Conservation (phyloP, 176 grass and related monocot species). For the Triticum timopheevii region DNA sequence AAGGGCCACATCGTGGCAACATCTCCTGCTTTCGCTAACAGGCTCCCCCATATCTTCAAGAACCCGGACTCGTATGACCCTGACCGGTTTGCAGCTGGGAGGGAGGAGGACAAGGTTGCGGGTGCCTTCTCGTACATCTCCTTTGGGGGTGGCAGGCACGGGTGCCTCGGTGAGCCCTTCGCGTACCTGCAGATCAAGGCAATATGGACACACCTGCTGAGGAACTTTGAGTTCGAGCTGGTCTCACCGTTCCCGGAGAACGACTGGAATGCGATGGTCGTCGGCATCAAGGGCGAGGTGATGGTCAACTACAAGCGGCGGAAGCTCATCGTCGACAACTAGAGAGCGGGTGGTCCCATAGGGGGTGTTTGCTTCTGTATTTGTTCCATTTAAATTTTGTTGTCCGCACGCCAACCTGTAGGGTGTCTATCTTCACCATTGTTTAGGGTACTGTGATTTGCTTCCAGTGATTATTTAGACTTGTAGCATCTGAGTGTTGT, state of each 20-base stretch:
- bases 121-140: slow-evolving; percentile 95
- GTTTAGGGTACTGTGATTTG: slow-evolving; percentile 46
- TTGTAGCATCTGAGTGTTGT: slow-evolving; percentile 3
- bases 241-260: slow-evolving; percentile 87
- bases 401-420: background rate
- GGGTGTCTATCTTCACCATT: slow-evolving; percentile 1
- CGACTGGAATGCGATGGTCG: slow-evolving; percentile 93
- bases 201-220: slow-evolving; percentile 82
- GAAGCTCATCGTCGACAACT: slow-evolving; percentile 68
- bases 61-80: slow-evolving; percentile 81
- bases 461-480: slow-evolving; percentile 15
- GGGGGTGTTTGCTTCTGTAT: slow-evolving; percentile 22
- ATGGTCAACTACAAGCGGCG: slow-evolving; percentile 87
- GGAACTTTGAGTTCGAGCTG: slow-evolving; percentile 96
- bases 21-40: slow-evolving; percentile 86
- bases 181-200: slow-evolving; percentile 98
- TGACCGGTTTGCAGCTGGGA: slow-evolving; percentile 65
- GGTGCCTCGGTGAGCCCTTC: slow-evolving; percentile 90
- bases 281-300: slow-evolving; percentile 83
- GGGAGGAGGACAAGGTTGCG: slow-evolving; percentile 88
- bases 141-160: slow-evolving; percentile 83
- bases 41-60: slow-evolving; percentile 83
- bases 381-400: slow-evolving; percentile 39
- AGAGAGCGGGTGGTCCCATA: slow-evolving; percentile 5
- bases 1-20: slow-evolving; percentile 97